Percentiles rank a stretch among this genome's conserved stretches.
phyloP scores from a whole-genome alignment of 768 basidiomycete species.

The Tylopilus rubrobrunneus region DNA sequence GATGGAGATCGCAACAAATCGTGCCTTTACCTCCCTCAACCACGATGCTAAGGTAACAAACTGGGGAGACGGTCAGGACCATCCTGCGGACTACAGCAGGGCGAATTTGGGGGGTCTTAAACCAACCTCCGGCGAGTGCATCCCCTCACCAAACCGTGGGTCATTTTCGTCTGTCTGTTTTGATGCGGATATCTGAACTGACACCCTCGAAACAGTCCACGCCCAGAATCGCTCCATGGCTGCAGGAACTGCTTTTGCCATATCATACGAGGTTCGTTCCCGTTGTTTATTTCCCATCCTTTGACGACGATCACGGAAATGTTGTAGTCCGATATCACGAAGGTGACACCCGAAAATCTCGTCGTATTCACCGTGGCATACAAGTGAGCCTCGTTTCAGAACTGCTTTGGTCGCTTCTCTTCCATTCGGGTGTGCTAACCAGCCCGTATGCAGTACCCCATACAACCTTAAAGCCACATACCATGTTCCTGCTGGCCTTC shows the following conservation, averaged over 20 bases:
- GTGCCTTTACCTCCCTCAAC: neutral
- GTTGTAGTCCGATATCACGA: neutral
- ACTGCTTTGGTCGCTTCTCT: neutral
- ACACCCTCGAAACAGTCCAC: constrained; percentile 7
- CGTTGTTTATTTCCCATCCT: neutral
- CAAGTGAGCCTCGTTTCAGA: constrained; percentile 3
- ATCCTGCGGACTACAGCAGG: constrained; percentile 1
- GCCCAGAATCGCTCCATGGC: constrained; percentile 6
- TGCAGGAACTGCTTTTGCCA: constrained; percentile 6
- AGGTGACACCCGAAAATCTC: neutral
- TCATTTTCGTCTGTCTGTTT: neutral
- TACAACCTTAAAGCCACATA: neutral
- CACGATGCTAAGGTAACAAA: accelerated
- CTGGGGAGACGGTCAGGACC: constrained; percentile 2
- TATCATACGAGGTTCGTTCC: constrained; percentile 15
- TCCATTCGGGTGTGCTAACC: neutral
- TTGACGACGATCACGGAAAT: neutral
- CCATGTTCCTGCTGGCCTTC: constrained; percentile 4
- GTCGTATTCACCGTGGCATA: neutral
- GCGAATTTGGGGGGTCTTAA: neutral
- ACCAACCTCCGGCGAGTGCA: neutral
- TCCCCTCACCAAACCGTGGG: constrained; percentile 14
- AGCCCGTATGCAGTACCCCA: constrained; percentile 6
- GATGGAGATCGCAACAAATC: constrained; percentile 7
- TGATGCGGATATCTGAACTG: neutral